Evolutionary conservation across 2,329 filamentous ascomycete genomes (phyloP), one percentile per base, ranked within the genome.

Genomic region (Aspergillus quadricinctus): DNA sequence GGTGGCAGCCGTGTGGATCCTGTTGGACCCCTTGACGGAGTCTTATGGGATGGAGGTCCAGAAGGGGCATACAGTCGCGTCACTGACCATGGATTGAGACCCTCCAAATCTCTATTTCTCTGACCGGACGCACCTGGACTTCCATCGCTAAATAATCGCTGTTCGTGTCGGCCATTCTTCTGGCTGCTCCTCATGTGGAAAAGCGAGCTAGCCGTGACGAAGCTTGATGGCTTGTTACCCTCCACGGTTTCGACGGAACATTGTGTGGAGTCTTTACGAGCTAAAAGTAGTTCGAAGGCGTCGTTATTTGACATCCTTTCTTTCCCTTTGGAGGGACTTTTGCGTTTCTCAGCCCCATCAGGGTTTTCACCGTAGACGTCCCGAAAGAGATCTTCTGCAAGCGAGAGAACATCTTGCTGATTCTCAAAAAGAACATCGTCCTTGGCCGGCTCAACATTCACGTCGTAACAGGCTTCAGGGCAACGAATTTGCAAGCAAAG

Each of bases 371-470:
- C 60, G 31, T 65, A 66, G 17, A 48, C 23, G 19, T 55, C 45
- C 40, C 53, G 52, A 28, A 67, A 50, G 23, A 86, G 64, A 29
- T 69, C 68, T 21, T 78, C 72, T 2, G 79, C 70, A 4, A 77
- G 61, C 3, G 65, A 65, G 4, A 85, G 37, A 3, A 87, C 64
- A 0, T 65, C 21, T 3, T 67, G 64, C 2, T 72, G 66, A 48
- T 85, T 73, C 31, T 80, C 78, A 62, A 87, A 86, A 2, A 86
- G 63, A 1, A 87, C 76, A 67, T 87, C 81, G 64, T 87, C 83
- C 64, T 88, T 88, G 1, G 80, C 78, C 3, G 85, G 84, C 62
- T 88, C 85, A 37, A 87, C 72, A 57, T 87, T 87, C 4, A 79
- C 76, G 69, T 87, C 85, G 64, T 87, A 87, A 46, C 75, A 80